These are phyloP conservation scores for Neoscytalidium dimidiatum DNA, from an alignment of 2,329 filamentous ascomycete species.

Conservation along the genomic window DNA sequence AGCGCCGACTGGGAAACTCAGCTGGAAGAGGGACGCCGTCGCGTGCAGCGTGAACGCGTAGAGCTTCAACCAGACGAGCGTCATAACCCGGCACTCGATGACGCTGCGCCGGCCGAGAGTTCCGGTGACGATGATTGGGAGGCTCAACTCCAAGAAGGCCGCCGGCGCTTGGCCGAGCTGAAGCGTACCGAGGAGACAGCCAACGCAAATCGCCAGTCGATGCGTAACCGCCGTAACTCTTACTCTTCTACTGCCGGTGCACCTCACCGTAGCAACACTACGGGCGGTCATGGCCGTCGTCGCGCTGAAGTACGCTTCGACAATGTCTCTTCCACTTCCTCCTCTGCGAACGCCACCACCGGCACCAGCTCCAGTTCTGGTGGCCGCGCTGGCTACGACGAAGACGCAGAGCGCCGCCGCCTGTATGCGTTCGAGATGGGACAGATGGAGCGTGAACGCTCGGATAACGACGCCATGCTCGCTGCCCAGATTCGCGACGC, in stretches of 20 bases:
- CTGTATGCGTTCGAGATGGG: not conserved
- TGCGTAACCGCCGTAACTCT: not conserved
- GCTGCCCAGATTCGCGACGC: constrained; percentile 1
- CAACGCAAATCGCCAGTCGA: not conserved
- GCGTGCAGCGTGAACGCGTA: not conserved
- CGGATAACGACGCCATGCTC: not conserved
- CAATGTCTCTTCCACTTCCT: not conserved
- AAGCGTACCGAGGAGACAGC: not conserved
- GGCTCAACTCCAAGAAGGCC: not conserved
- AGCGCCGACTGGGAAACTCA: constrained; percentile 2
- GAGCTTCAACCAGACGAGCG: not conserved
- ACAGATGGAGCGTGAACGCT: constrained; percentile 1
- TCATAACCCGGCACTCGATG: not conserved
- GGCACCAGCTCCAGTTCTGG: not conserved
- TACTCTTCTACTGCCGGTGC: not conserved
- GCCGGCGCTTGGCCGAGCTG: not conserved
- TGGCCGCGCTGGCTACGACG: not conserved
- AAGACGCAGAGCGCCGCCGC: not conserved
- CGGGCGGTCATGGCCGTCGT: not conserved
- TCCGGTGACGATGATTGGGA: constrained; percentile 2
- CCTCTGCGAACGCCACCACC: not conserved
- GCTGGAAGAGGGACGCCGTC: constrained; percentile 5
- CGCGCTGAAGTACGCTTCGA: not conserved
- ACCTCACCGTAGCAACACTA: not conserved
- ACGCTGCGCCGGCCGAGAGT: not conserved